Evolutionary conservation across 2,329 filamentous ascomycete species (phyloP).

Genomic region (Leptodontidium sp.): DNA sequence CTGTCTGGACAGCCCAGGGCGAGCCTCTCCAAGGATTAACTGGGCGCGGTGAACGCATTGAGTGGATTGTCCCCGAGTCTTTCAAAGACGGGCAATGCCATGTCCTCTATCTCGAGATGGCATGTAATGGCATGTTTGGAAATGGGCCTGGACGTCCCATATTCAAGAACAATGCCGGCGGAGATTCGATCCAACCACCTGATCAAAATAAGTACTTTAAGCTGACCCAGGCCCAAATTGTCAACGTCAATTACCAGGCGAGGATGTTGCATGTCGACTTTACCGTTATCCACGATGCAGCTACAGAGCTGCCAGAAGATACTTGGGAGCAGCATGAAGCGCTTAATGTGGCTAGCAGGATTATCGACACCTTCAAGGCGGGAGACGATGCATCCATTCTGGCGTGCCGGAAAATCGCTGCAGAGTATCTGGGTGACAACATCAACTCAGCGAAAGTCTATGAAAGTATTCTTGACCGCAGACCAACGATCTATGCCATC

Average conservation of each 20-base stretch:
- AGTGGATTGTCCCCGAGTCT: slow-evolving; percentile 87
- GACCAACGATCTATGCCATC: slow-evolving; percentile 82
- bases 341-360: slow-evolving; percentile 82
- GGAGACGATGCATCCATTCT: slow-evolving; percentile 80
- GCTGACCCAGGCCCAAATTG: slow-evolving; percentile 81
- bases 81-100: slow-evolving; percentile 89
- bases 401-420: slow-evolving; percentile 82
- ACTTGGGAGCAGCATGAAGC: slow-evolving; percentile 91
- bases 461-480: slow-evolving; percentile 67
- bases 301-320: slow-evolving; percentile 86
- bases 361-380: slow-evolving; percentile 89
- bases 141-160: slow-evolving; percentile 66
- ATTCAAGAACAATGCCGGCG: slow-evolving; percentile 54
- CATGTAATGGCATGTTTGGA: slow-evolving; percentile 98
- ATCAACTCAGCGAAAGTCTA: slow-evolving; percentile 89
- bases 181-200: slow-evolving; percentile 88
- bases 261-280: slow-evolving; percentile 88
- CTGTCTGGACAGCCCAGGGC: slow-evolving; percentile 90
- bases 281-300: slow-evolving; percentile 94
- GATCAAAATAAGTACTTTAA: slow-evolving; percentile 81
- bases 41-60: slow-evolving; percentile 84
- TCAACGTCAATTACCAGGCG: slow-evolving; percentile 87
- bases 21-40: slow-evolving; percentile 90
- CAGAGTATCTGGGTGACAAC: slow-evolving; percentile 80
- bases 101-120: slow-evolving; percentile 96